Percentiles rank a stretch among this genome's conserved stretches.
phyloP scores from a whole-genome alignment of 2,329 filamentous ascomycete species.

The Sphaerulina musiva region DNA sequence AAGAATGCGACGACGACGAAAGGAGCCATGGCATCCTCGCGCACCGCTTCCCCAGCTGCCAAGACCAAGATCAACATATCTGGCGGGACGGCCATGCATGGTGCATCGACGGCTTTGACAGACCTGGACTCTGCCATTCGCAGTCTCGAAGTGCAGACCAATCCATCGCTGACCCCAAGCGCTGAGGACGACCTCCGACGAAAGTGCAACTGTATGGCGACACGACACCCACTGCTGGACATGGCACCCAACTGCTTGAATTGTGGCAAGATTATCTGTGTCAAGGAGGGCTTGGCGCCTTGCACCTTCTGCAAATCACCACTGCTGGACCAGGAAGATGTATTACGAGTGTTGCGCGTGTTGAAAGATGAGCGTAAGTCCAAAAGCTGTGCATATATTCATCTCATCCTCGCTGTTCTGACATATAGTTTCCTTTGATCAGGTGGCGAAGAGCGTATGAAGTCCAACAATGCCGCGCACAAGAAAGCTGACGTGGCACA shows the following conservation, averaged over 20 bases:
- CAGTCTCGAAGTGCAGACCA: slow-evolving; percentile 83
- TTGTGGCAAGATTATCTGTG: slow-evolving; percentile 92
- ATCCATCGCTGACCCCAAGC: slow-evolving; percentile 54
- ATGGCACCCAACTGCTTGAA: slow-evolving; percentile 87
- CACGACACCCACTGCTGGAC: slow-evolving; percentile 78
- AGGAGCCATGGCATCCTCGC: slow-evolving; percentile 37
- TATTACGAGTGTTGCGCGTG: slow-evolving; percentile 78
- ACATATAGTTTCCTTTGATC: neutral
- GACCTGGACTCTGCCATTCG: slow-evolving; percentile 73
- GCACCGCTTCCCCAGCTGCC: slow-evolving; percentile 47
- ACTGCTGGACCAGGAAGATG: slow-evolving; percentile 64
- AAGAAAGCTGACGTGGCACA: slow-evolving; percentile 57
- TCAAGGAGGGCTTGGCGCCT: slow-evolving; percentile 86
- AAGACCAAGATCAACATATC: slow-evolving; percentile 65
- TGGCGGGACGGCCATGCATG: slow-evolving; percentile 75
- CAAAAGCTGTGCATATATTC: neutral
- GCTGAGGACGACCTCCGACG: slow-evolving; percentile 51
- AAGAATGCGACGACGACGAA: slow-evolving; percentile 39
- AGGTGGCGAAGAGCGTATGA: slow-evolving; percentile 72
- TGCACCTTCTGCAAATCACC: slow-evolving; percentile 83
- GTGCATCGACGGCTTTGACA: slow-evolving; percentile 65
- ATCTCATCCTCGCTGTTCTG: neutral
- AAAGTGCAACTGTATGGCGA: slow-evolving; percentile 81
- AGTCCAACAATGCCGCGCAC: slow-evolving; percentile 66
- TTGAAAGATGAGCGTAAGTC: slow-evolving; percentile 65